Evolutionary conservation across 2,329 filamentous ascomycete genomes (phyloP), one percentile per base, ranked within the genome.

Genomic region (Beauveria sp.): DNA sequence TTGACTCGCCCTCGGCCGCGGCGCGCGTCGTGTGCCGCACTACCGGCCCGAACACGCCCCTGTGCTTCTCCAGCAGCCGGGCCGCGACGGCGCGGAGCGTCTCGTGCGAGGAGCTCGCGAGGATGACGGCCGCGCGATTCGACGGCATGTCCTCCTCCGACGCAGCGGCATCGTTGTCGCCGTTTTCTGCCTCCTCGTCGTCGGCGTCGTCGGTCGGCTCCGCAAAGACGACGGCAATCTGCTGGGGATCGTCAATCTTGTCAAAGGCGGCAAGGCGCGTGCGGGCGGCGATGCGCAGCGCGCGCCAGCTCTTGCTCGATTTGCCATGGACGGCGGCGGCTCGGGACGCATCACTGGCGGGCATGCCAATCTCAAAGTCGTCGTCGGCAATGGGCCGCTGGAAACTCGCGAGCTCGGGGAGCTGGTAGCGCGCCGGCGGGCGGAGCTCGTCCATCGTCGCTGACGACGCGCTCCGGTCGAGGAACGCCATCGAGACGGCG

Each of bases 261-360:
- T 98, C 93, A 72, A 98, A 95, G 22, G 86, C 78, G 50, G 85
- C 83, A 66, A 98, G 82, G 68, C 88, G 89, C 62, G 81, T 86
- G 66, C 85, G 86, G 61, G 89, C 87, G 10, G 91, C 89, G 65
- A 96, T 84, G 58, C 95, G 86, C 65, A 99, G 78, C 5, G 91
- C 90, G 67, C 93, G 85, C 95, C 95, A 99, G 62, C 87, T 89
- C 73, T 96, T 93, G 77, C 91, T 96, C 22, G 88, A 86, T 73
- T 96, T 96, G 61, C 87, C 83, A 65, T 90, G 89, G 8, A 86
- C 73, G 22, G 84, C 80, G 14, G 75, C 74, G 0, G 77, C 76
- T 66, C 82, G 84, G 57, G 84, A 81, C 62, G 82, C 75, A 73
- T 83, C 76, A 77, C 82, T 85, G 61, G 83, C 83, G 10, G 90